Percentiles rank a stretch among this genome's conserved stretches.
phyloP scores from a whole-genome alignment of 257 asterid genomes.

The Solanum bulbocastanum region DNA sequence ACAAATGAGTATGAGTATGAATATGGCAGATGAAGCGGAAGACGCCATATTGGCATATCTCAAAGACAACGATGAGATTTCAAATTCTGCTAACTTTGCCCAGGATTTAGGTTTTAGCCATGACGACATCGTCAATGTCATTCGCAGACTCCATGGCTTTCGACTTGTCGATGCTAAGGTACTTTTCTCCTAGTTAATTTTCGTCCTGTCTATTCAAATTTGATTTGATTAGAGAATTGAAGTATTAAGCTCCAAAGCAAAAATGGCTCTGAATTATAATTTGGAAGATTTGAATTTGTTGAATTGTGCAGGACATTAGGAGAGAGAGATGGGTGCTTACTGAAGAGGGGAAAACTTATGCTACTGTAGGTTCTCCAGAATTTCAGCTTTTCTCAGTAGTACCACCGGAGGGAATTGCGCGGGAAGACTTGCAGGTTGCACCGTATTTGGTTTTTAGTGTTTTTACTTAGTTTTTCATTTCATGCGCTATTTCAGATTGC shows the following conservation, averaged over 20 bases:
- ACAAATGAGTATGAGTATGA: not conserved
- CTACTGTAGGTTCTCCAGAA: constrained; percentile 81
- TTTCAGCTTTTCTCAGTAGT: constrained; percentile 60
- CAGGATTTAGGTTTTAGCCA: constrained; percentile 59
- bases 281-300: not conserved
- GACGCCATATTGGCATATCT: constrained; percentile 67
- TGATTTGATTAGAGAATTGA: not conserved
- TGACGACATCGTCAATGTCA: constrained; percentile 70
- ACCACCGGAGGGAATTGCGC: constrained; percentile 66
- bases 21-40: constrained; percentile 87
- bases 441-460: constrained; percentile 12
- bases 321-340: constrained; percentile 79
- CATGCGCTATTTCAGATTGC: not conserved
- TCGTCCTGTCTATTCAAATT: not conserved
- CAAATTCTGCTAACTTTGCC: constrained; percentile 65
- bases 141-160: constrained; percentile 79
- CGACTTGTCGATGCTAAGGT: constrained; percentile 68
- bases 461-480: not conserved
- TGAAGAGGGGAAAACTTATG: constrained; percentile 63
- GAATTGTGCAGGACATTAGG: constrained; percentile 64
- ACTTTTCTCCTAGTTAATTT: not conserved
- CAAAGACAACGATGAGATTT: constrained; percentile 44
- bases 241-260: not conserved
- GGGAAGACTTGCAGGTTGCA: constrained; percentile 83
- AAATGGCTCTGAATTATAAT: too few relatives aligned